Evolutionary conservation across 176 grass and related monocot species (phyloP).

Genomic region (Ananas comosus): DNA sequence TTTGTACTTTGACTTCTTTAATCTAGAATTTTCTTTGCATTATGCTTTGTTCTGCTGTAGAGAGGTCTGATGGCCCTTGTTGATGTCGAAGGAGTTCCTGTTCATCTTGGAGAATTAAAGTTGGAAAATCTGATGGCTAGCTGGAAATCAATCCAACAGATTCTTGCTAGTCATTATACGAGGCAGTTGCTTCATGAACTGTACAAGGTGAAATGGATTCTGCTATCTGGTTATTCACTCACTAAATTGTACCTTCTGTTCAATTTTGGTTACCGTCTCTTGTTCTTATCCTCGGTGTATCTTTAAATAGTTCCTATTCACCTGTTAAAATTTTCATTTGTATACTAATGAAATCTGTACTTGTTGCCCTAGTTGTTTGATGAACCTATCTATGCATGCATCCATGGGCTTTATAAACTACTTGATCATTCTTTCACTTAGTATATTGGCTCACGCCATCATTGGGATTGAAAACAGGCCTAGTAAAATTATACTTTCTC

Average conservation of each 20-base stretch:
- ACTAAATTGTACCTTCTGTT: slow-evolving; percentile 7
- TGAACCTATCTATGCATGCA: too few relatives aligned
- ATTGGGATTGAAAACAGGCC: too few relatives aligned
- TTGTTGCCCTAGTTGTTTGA: too few relatives aligned
- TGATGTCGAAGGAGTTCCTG: slow-evolving; percentile 90
- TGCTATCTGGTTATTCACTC: slow-evolving; percentile 13
- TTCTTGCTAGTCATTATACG: slow-evolving; percentile 82
- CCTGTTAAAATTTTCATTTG: too few relatives aligned
- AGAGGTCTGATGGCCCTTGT: slow-evolving; percentile 96
- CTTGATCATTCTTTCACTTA: too few relatives aligned
- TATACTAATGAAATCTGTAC: too few relatives aligned
- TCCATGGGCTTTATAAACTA: too few relatives aligned
- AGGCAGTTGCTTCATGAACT: slow-evolving; percentile 94
- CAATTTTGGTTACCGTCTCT: background rate
- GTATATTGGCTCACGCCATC: too few relatives aligned
- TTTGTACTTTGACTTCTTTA: background rate
- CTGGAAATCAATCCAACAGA: slow-evolving; percentile 84
- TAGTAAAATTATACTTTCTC: too few relatives aligned
- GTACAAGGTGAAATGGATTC: slow-evolving; percentile 64
- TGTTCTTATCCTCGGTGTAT: too few relatives aligned
- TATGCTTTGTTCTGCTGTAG: slow-evolving; percentile 32
- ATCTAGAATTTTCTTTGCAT: slow-evolving; percentile 17
- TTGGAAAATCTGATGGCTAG: slow-evolving; percentile 92
- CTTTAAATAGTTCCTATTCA: too few relatives aligned
- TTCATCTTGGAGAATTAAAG: slow-evolving; percentile 74